phyloP scores from a whole-genome alignment of 306 rosid genomes.

The Inga oerstediana region DNA sequence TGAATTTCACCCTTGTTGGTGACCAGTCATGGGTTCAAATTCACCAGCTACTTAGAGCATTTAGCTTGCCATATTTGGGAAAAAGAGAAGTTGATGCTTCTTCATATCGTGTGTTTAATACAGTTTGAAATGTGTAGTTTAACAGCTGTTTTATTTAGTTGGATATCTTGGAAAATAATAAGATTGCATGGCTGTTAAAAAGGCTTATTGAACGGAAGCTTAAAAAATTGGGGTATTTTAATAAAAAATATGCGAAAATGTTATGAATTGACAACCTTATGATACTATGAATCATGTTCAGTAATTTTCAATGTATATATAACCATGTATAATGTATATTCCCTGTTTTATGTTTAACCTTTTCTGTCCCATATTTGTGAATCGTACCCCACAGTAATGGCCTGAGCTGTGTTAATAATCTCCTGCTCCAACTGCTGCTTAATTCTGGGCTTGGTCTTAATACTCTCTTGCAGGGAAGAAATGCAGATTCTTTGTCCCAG shows the following conservation, averaged over 20 bases:
- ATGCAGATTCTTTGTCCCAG: conserved; percentile 93
- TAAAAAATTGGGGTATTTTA: neutral
- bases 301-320: neutral
- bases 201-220: neutral
- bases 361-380: neutral
- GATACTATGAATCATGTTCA: neutral
- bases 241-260: neutral
- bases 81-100: neutral
- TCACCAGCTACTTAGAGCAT: neutral
- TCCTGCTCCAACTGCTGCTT: conserved; percentile 24
- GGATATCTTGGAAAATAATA: neutral
- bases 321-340: neutral
- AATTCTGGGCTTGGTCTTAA: conserved; percentile 30
- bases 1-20: neutral
- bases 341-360: neutral
- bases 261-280: neutral
- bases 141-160: neutral
- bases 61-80: neutral
- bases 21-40: neutral
- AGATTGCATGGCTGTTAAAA: neutral
- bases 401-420: conserved; percentile 8
- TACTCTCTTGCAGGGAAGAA: conserved; percentile 80
- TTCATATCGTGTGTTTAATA: neutral
- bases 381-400: neutral
- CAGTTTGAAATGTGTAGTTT: neutral